Percentiles rank a stretch among this genome's conserved stretches.
Conservation (phyloP, 176 grass and related monocot genomes). For the Cenchrus americanus region DNA sequence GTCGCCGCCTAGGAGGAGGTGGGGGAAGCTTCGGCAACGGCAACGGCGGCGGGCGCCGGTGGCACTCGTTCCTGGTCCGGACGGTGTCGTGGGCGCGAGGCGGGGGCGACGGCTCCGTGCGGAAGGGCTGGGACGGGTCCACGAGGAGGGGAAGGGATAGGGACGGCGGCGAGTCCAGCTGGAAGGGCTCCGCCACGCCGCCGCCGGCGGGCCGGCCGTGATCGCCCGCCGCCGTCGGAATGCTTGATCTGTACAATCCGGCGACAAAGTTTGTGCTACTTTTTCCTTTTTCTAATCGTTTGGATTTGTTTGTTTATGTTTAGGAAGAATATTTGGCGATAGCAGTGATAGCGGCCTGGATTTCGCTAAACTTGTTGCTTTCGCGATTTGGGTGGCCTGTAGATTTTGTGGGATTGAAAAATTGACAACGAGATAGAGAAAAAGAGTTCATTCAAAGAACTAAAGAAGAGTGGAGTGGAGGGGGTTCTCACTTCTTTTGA, state of each 20-base stretch:
- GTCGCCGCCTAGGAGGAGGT: not conserved
- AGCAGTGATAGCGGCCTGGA: not conserved
- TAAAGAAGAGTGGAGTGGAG: not conserved
- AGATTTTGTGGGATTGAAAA: not conserved
- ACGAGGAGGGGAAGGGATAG: conserved; percentile 39
- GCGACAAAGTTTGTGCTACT: not conserved
- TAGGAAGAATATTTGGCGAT: conserved; percentile 18
- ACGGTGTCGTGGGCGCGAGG: conserved; percentile 59
- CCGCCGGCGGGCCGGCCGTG: conserved; percentile 26
- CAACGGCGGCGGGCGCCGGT: conserved; percentile 44
- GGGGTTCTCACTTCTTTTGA: not conserved
- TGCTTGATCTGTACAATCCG: not conserved
- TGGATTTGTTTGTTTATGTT: not conserved
- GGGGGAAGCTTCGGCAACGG: conserved; percentile 52
- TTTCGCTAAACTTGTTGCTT: too few relatives aligned
- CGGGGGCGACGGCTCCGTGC: conserved; percentile 48
- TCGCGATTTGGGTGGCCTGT: not conserved
- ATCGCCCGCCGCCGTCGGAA: not conserved
- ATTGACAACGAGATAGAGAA: not conserved
- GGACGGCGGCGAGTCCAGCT: conserved; percentile 49
- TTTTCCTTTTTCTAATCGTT: not conserved
- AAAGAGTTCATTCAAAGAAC: not conserved
- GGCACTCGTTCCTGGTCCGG: conserved; percentile 55
- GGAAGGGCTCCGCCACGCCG: conserved; percentile 36
- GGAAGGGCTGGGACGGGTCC: conserved; percentile 52